A percentile compares a stretch with the other conserved stretches of the same genome.
These are phyloP conservation scores for Pseudozyma tsukubaensis DNA, from an alignment of 1,284 basidiomycete genomes.

Conservation along the genomic window DNA sequence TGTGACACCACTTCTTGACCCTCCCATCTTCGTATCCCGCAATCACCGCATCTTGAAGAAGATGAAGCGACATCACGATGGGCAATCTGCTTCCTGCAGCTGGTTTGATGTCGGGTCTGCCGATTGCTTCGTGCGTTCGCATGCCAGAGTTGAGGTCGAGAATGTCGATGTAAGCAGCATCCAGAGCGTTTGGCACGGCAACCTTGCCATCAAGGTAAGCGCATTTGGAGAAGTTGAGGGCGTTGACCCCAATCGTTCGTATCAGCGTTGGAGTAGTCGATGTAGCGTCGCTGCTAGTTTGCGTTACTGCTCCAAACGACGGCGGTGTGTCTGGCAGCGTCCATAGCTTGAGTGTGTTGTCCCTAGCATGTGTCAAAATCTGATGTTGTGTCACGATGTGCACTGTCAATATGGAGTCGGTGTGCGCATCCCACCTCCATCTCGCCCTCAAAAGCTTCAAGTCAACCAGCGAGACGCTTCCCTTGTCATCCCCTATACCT, in stretches of 20 bases:
- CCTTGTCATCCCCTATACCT: conserved; percentile 83
- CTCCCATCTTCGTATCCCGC: conserved; percentile 84
- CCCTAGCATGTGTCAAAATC: conserved; percentile 86
- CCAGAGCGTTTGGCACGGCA: conserved; percentile 85
- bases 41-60: conserved; percentile 73
- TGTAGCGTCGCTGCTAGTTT: no score
- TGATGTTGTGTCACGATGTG: conserved; percentile 76
- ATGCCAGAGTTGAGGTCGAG: conserved; percentile 77
- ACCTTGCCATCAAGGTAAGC: conserved; percentile 74
- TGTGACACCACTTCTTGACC: conserved; percentile 69
- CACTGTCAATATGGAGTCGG: conserved; percentile 79
- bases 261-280: conserved; percentile 71
- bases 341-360: conserved; percentile 84
- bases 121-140: conserved; percentile 81
- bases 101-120: conserved; percentile 21
- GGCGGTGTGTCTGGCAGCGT: neutral
- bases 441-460: conserved; percentile 78
- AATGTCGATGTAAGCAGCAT: conserved; percentile 86
- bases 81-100: conserved; percentile 62
- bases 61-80: conserved; percentile 85
- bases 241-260: conserved; percentile 83
- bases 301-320: neutral
- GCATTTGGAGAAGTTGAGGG: conserved; percentile 89
- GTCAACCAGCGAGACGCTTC: conserved; percentile 78
- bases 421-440: conserved; percentile 81